Percentiles rank a stretch among this genome's conserved stretches.
Conservation (phyloP, 768 basidiomycete genomes). For the Pleurotus tuoliensis region DNA sequence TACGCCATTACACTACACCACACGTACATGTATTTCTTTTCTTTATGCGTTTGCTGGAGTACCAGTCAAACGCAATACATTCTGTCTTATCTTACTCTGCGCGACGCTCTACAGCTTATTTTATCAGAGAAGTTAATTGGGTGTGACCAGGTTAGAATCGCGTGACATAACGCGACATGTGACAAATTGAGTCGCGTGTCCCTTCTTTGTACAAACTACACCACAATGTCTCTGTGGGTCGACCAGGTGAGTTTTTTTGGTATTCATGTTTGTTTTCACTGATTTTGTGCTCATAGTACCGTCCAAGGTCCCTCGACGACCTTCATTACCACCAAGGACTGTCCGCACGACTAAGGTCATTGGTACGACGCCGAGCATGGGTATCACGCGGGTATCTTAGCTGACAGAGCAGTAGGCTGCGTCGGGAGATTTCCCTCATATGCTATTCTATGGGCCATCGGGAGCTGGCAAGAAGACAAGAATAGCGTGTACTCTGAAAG, state of each 20-base stretch:
- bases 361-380: constrained; percentile 42
- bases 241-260: constrained; percentile 41
- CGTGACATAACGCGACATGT: no score
- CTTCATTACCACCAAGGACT: constrained; percentile 87
- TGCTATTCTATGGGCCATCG: constrained; percentile 95
- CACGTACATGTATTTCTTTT: no score
- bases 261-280: neutral
- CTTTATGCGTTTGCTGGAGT: no score
- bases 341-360: constrained; percentile 72
- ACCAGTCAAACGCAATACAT: no score
- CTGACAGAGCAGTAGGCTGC: constrained; percentile 49
- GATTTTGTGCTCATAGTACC: constrained; percentile 50
- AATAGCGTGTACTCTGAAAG: constrained; percentile 82
- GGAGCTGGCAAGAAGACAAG: constrained; percentile 98
- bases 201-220: no score
- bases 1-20: no score
- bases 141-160: no score
- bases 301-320: constrained; percentile 78
- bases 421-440: constrained; percentile 94
- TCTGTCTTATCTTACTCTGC: no score
- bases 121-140: no score
- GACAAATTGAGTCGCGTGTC: no score
- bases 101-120: no score
- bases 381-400: neutral
- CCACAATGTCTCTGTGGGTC: constrained; percentile 65